These are phyloP conservation scores for Ogataea ramenticola DNA, from an alignment of 805 yeast genomes.

Conservation along the genomic window DNA sequence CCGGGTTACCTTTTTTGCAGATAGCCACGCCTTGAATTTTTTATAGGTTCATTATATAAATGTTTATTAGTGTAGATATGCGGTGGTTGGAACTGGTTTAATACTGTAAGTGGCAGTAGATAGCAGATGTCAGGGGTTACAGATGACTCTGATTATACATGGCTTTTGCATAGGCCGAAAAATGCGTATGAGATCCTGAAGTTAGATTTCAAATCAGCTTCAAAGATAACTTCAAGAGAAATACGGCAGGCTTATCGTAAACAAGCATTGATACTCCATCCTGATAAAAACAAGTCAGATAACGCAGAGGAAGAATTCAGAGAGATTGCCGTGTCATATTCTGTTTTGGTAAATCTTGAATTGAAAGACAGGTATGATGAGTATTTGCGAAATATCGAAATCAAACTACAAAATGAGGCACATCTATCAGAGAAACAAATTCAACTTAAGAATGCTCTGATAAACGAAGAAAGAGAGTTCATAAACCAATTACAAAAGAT, in stretches of 20 bases:
- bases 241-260: constrained; percentile 23
- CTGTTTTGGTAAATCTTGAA: constrained; percentile 12
- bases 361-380: constrained; percentile 16
- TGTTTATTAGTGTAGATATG: too few species aligned
- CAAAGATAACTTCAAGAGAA: constrained; percentile 2
- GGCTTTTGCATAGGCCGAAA: constrained; percentile 7
- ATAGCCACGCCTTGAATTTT: too few species aligned
- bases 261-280: constrained; percentile 25
- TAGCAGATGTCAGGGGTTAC: background rate
- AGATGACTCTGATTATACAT: constrained; percentile 7
- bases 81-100: too few species aligned
- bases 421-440: constrained; percentile 7
- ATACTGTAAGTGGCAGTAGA: too few species aligned
- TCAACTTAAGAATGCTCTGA: constrained; percentile 21
- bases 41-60: too few species aligned
- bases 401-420: background rate
- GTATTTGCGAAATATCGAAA: constrained; percentile 4
- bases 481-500: constrained; percentile 8
- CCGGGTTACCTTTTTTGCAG: too few species aligned
- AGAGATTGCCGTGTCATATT: constrained; percentile 21
- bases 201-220: constrained; percentile 1
- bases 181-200: constrained; percentile 11
- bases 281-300: constrained; percentile 25
- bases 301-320: constrained; percentile 22
- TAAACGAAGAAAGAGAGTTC: constrained; percentile 22